Evolutionary conservation across 805 yeast species (phyloP).

Genomic region (Teunomyces gatunensis): DNA sequence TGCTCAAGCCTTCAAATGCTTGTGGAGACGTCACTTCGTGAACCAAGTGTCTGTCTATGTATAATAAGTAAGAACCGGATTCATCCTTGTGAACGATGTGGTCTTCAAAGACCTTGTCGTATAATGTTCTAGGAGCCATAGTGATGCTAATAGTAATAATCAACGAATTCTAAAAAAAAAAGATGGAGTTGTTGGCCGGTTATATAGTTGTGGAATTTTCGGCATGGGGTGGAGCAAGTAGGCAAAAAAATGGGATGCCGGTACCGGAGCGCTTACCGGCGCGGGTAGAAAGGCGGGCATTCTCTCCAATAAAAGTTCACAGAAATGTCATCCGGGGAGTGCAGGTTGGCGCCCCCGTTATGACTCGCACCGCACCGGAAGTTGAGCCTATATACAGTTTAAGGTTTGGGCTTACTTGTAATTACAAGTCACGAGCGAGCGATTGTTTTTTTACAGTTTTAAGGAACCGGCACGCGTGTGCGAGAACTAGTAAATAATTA

Average conservation of each 20-base stretch:
- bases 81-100: constrained; percentile 90
- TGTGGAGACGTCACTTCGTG: constrained; percentile 99
- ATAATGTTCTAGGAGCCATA: constrained; percentile 53
- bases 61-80: constrained; percentile 79
- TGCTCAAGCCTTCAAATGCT: constrained; percentile 92
- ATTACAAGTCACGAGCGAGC: no score
- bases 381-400: not conserved
- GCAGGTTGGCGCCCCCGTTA: not conserved
- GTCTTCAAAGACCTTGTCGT: constrained; percentile 95
- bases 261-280: constrained; percentile 5
- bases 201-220: constrained; percentile 1
- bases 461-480: no score
- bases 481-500: not conserved
- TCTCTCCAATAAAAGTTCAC: not conserved
- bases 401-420: not conserved
- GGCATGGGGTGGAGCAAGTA: not conserved
- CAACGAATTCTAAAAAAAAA: not conserved
- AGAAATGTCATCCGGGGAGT: not conserved
- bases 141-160: not conserved
- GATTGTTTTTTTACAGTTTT: no score
- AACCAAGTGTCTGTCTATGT: constrained; percentile 94
- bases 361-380: not conserved
- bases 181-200: not conserved
- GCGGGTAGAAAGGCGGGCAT: not conserved
- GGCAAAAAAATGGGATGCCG: not conserved